Evolutionary conservation across 1,139 yeast genomes (phyloP).

Genomic region (Yamadazyma taylorii): DNA sequence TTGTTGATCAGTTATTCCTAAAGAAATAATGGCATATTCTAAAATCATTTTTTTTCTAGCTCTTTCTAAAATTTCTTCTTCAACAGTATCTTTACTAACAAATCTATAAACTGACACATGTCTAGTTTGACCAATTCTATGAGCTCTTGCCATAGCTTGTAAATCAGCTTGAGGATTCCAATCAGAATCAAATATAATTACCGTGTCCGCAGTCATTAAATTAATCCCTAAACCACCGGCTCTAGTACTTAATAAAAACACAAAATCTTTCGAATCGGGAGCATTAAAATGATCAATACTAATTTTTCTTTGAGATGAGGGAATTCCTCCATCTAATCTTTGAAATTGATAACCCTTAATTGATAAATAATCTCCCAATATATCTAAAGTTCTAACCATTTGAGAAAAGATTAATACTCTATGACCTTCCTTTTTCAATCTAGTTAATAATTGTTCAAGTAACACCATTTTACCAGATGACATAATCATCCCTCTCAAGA

Average conservation of each 20-base stretch:
- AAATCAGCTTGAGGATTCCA: slow-evolving; percentile 99
- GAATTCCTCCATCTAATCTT: slow-evolving; percentile 94
- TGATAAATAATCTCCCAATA: slow-evolving; percentile 87
- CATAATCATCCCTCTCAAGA: slow-evolving; percentile 90
- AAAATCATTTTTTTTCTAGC: slow-evolving; percentile 97
- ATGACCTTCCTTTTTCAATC: slow-evolving; percentile 90
- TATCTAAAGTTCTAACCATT: slow-evolving; percentile 96
- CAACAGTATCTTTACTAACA: slow-evolving; percentile 96
- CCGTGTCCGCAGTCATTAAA: slow-evolving; percentile 98
- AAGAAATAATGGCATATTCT: slow-evolving; percentile 94
- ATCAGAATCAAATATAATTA: slow-evolving; percentile 94
- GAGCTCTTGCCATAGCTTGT: slow-evolving; percentile 99
- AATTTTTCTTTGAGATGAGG: slow-evolving; percentile 89
- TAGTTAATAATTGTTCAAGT: slow-evolving; percentile 80
- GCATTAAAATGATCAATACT: slow-evolving; percentile 97
- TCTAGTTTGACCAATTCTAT: slow-evolving; percentile 96
- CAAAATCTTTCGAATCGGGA: slow-evolving; percentile 90
- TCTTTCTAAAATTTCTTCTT: slow-evolving; percentile 93
- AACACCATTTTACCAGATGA: slow-evolving; percentile 98
- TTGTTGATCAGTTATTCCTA: slow-evolving; percentile 84
- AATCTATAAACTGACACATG: slow-evolving; percentile 97
- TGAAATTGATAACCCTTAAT: slow-evolving; percentile 91
- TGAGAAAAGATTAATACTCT: slow-evolving; percentile 93
- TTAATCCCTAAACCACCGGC: slow-evolving; percentile 99
- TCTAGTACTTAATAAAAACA: slow-evolving; percentile 86